Evolutionary conservation across 257 asterid genomes (phyloP).

Genomic region (Forsythia suspensa): DNA sequence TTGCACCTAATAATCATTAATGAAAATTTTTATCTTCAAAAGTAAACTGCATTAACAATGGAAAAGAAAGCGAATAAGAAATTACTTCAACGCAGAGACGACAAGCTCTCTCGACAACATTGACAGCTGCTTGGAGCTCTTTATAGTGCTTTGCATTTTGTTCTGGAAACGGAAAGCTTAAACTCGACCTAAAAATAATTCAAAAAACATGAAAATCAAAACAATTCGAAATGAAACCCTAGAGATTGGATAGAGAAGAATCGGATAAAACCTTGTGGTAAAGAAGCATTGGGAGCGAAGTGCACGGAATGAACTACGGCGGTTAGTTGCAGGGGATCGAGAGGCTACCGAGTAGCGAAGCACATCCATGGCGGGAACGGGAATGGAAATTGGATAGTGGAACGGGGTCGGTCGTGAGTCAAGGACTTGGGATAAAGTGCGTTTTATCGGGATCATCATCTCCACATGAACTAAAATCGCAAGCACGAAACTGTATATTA

Average conservation of each 20-base stretch:
- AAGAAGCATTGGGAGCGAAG: slow-evolving; percentile 45
- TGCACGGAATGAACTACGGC: slow-evolving; percentile 35
- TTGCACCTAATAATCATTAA: slow-evolving; percentile 57
- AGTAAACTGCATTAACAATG: background rate
- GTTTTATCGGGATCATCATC: background rate
- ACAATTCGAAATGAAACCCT: slow-evolving; percentile 21
- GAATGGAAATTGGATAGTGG: background rate
- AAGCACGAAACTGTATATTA: background rate
- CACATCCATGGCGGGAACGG: slow-evolving; percentile 65
- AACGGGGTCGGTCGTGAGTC: slow-evolving; percentile 26
- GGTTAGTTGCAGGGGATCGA: slow-evolving; percentile 36
- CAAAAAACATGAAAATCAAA: slow-evolving; percentile 2
- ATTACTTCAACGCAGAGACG: slow-evolving; percentile 82
- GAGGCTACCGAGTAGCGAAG: slow-evolving; percentile 53
- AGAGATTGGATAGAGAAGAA: slow-evolving; percentile 17
- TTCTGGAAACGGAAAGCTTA: slow-evolving; percentile 59
- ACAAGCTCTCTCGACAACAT: slow-evolving; percentile 88
- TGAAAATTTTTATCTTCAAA: background rate
- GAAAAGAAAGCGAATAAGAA: slow-evolving; percentile 5
- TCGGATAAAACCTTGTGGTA: slow-evolving; percentile 49
- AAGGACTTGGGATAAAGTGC: slow-evolving; percentile 9
- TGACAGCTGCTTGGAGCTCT: slow-evolving; percentile 75
- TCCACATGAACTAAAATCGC: background rate
- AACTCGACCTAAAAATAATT: slow-evolving; percentile 51
- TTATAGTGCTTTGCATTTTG: slow-evolving; percentile 59